Percentiles rank a stretch among this genome's conserved stretches.
These are phyloP conservation scores for Huntiella decipiens DNA, from an alignment of 2,329 filamentous ascomycete genomes.

Conservation along the genomic window DNA sequence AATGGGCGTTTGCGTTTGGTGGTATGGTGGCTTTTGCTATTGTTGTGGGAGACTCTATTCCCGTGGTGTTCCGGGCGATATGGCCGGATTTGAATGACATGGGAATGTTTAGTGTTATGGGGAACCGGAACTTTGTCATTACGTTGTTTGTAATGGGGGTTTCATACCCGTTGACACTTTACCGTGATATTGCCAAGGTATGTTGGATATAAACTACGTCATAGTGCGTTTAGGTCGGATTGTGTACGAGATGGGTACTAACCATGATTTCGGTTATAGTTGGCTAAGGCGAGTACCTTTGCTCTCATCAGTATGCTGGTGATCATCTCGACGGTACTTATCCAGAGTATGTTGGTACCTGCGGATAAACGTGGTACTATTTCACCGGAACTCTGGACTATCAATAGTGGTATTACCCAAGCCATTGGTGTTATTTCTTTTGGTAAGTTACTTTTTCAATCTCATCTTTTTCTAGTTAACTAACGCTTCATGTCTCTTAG, in stretches of 20 bases:
- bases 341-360: constrained; percentile 62
- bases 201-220: constrained; percentile 6
- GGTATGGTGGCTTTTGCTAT: constrained; percentile 98
- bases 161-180: constrained; percentile 80
- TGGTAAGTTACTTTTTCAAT: constrained; percentile 32
- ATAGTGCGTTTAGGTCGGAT: not conserved
- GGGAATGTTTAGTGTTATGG: constrained; percentile 64
- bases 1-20: constrained; percentile 97
- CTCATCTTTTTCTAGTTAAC: not conserved
- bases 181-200: constrained; percentile 93
- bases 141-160: constrained; percentile 70
- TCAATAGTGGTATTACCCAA: constrained; percentile 81
- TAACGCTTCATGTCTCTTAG: constrained; percentile 17
- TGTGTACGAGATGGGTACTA: not conserved
- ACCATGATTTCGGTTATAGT: constrained; percentile 26
- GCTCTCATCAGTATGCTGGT: constrained; percentile 84
- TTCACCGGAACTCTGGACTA: constrained; percentile 47
- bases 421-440: constrained; percentile 97
- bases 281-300: constrained; percentile 88
- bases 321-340: constrained; percentile 73
- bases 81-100: constrained; percentile 57
- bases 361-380: constrained; percentile 53
- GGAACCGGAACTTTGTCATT: constrained; percentile 67
- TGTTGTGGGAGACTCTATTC: constrained; percentile 91
- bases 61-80: constrained; percentile 65